phyloP scores from a whole-genome alignment of 1,139 yeast genomes.

The Diutina sp. region DNA sequence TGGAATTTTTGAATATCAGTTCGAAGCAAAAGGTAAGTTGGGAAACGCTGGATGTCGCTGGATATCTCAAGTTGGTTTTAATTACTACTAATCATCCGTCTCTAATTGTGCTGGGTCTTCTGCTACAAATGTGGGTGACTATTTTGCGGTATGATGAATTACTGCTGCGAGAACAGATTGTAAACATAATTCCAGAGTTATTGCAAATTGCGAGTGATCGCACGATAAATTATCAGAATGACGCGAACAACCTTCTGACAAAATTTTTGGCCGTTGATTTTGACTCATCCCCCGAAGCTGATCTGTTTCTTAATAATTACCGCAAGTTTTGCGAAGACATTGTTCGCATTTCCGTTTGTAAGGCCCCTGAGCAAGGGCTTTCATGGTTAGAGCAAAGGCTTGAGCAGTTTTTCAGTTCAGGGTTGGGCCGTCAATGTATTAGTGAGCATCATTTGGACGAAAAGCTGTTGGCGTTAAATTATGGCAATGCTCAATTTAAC shows the following conservation, averaged over 20 bases:
- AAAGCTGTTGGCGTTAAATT: conserved; percentile 55
- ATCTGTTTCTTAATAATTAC: conserved; percentile 67
- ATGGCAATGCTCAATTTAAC: conserved; percentile 73
- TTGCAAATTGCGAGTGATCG: conserved; percentile 72
- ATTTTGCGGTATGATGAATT: conserved; percentile 73
- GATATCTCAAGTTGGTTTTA: conserved; percentile 62
- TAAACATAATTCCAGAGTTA: conserved; percentile 47
- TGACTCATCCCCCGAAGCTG: conserved; percentile 75
- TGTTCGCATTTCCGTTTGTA: conserved; percentile 77
- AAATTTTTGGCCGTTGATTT: conserved; percentile 71
- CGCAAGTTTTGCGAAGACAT: conserved; percentile 83
- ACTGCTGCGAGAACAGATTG: conserved; percentile 35
- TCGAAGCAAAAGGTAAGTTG: conserved; percentile 26
- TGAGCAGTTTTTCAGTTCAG: conserved; percentile 60
- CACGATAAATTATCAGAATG: conserved; percentile 57
- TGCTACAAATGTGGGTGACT: conserved; percentile 91
- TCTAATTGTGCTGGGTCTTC: conserved; percentile 79
- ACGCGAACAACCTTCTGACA: conserved; percentile 51
- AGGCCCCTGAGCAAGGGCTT: conserved; percentile 71
- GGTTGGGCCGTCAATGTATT: conserved; percentile 57
- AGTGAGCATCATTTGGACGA: conserved; percentile 45
- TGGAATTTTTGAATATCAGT: conserved; percentile 44
- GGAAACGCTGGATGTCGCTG: conserved; percentile 43
- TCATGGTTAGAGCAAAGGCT: conserved; percentile 70
- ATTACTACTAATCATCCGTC: conserved; percentile 78